These are phyloP conservation scores for Nannochloris sp. DNA, from an alignment of 139 green algal genomes.

Conservation along the genomic window DNA sequence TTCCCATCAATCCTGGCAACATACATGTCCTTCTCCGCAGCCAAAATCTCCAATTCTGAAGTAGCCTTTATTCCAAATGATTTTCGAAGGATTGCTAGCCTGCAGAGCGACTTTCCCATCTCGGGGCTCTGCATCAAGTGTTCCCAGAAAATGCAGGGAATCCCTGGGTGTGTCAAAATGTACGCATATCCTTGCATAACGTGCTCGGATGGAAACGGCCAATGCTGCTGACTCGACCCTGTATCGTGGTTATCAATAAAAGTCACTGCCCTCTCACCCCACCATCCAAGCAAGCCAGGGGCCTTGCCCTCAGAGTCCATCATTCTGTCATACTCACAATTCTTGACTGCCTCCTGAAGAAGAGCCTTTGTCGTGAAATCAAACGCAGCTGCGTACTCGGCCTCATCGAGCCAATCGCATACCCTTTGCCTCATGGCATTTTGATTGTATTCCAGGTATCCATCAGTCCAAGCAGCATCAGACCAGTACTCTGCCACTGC, in stretches of 20 bases:
- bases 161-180: conserved; percentile 88
- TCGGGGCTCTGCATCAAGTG: conserved; percentile 40
- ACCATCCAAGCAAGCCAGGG: conserved; percentile 58
- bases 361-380: conserved; percentile 93
- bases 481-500: conserved; percentile 66
- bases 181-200: conserved; percentile 81
- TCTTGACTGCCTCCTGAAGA: conserved; percentile 75
- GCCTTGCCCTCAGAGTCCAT: conserved; percentile 56
- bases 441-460: conserved; percentile 44
- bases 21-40: conserved; percentile 59
- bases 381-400: conserved; percentile 65
- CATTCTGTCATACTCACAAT: conserved; percentile 79
- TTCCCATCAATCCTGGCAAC: conserved; percentile 39
- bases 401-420: conserved; percentile 74
- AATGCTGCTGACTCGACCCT: conserved; percentile 55
- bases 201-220: conserved; percentile 56
- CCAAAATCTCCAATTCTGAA: conserved; percentile 52
- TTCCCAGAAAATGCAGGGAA: conserved; percentile 71
- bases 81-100: conserved; percentile 39
- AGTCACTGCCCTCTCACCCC: conserved; percentile 49
- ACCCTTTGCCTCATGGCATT: conserved; percentile 28
- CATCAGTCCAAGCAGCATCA: conserved; percentile 18
- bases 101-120: neutral
- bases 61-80: conserved; percentile 35
- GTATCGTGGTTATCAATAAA: conserved; percentile 81